Conservation (phyloP, 768 basidiomycete genomes). For the Leccinum truebloodii region DNA sequence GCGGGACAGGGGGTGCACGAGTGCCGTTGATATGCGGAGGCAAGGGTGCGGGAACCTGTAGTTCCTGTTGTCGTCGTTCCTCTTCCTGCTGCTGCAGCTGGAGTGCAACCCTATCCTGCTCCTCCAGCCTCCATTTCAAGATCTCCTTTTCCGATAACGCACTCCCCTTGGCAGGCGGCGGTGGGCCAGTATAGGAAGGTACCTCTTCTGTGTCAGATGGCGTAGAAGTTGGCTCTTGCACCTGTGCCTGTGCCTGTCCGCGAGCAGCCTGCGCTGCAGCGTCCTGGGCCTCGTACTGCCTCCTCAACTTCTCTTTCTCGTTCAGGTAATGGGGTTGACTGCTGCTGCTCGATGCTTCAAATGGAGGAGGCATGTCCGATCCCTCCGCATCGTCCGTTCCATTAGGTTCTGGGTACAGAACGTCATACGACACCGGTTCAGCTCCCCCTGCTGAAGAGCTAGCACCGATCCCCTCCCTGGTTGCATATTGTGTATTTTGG, state of each 20-base stretch:
- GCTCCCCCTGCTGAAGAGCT: slow-evolving; percentile 24
- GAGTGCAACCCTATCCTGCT: slow-evolving; percentile 47
- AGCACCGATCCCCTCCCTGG: slow-evolving; percentile 19
- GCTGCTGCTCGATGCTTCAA: slow-evolving; percentile 43
- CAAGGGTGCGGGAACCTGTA: slow-evolving; percentile 19
- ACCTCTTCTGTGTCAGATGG: slow-evolving; percentile 21
- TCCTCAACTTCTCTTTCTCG: slow-evolving; percentile 72
- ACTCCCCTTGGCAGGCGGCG: slow-evolving; percentile 19
- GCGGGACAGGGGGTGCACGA: slow-evolving; percentile 34
- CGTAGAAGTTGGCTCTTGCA: slow-evolving; percentile 13
- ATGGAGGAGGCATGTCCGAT: slow-evolving; percentile 53
- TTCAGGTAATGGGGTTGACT: slow-evolving; percentile 39
- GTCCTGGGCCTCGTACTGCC: slow-evolving; percentile 67
- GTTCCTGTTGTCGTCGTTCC: slow-evolving; percentile 7
- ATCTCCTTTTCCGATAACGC: slow-evolving; percentile 56
- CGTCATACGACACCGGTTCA: slow-evolving; percentile 62
- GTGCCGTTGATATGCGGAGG: slow-evolving; percentile 28
- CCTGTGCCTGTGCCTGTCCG: slow-evolving; percentile 14
- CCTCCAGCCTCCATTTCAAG: slow-evolving; percentile 55
- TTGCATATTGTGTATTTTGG: slow-evolving; percentile 40
- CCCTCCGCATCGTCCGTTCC: slow-evolving; percentile 25
- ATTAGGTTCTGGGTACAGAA: slow-evolving; percentile 50
- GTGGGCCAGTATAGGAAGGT: slow-evolving; percentile 25
- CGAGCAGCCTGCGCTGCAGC: slow-evolving; percentile 44
- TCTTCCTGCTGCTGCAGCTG: slow-evolving; percentile 21